These are phyloP conservation scores for Pythium guiyangense DNA, from an alignment of 352 stramenopile species.

Conservation along the genomic window DNA sequence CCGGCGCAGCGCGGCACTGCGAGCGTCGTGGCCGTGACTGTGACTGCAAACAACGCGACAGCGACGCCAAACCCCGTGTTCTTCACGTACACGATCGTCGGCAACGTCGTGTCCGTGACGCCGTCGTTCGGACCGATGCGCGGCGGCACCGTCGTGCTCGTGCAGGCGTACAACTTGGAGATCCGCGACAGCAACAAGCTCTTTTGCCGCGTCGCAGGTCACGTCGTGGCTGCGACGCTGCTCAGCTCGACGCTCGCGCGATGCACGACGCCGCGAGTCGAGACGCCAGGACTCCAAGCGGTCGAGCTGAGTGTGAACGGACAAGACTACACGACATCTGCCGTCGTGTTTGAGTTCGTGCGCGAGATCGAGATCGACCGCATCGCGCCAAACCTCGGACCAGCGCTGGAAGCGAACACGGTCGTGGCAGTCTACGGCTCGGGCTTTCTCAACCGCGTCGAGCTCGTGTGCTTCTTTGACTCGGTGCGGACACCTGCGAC, in stretches of 20 bases:
- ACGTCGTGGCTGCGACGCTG: slow-evolving; percentile 23
- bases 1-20: slow-evolving; percentile 40
- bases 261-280: slow-evolving; percentile 37
- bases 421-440: slow-evolving; percentile 57
- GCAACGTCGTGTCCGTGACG: slow-evolving; percentile 48
- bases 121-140: slow-evolving; percentile 39
- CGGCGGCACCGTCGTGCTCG: slow-evolving; percentile 49
- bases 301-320: slow-evolving; percentile 65
- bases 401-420: slow-evolving; percentile 49
- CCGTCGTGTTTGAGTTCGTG: slow-evolving; percentile 40
- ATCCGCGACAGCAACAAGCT: slow-evolving; percentile 27
- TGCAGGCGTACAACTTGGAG: slow-evolving; percentile 60
- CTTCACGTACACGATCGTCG: slow-evolving; percentile 67
- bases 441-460: slow-evolving; percentile 44
- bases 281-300: slow-evolving; percentile 17
- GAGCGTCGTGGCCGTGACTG: slow-evolving; percentile 36
- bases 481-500: slow-evolving; percentile 25
- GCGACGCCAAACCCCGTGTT: slow-evolving; percentile 65
- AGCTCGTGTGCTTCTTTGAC: slow-evolving; percentile 59
- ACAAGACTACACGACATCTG: slow-evolving; percentile 41
- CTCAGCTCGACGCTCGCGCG: slow-evolving; percentile 29
- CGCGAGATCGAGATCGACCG: slow-evolving; percentile 37
- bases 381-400: slow-evolving; percentile 47
- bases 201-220: slow-evolving; percentile 40
- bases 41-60: slow-evolving; percentile 66